Evolutionary conservation across 2,329 filamentous ascomycete genomes (phyloP).

Genomic region (Lachnellula willkommii): DNA sequence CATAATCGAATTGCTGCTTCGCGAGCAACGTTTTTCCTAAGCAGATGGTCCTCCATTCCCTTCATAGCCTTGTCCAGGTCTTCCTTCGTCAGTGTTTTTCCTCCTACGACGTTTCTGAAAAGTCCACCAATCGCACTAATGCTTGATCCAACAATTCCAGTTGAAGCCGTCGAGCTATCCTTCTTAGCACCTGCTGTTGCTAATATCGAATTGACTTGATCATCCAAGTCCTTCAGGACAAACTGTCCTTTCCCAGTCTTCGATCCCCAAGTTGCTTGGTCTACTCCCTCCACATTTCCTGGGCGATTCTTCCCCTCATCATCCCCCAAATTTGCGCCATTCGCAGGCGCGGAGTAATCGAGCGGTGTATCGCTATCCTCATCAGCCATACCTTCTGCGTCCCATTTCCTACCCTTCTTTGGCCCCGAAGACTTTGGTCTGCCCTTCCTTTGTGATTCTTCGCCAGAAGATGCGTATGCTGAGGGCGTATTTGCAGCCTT

Average conservation of each 20-base stretch:
- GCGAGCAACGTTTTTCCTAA: constrained; percentile 93
- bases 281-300: constrained; percentile 65
- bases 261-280: constrained; percentile 77
- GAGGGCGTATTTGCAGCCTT: constrained; percentile 58
- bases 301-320: constrained; percentile 44
- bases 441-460: constrained; percentile 62
- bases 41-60: constrained; percentile 89
- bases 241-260: constrained; percentile 86
- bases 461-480: constrained; percentile 70
- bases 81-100: constrained; percentile 82
- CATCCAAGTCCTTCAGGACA: constrained; percentile 84
- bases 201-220: constrained; percentile 87
- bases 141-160: constrained; percentile 70
- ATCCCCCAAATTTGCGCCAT: constrained; percentile 48
- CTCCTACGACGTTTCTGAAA: constrained; percentile 91
- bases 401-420: constrained; percentile 91
- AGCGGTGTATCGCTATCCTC: constrained; percentile 72
- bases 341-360: constrained; percentile 75
- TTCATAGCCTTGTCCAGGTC: constrained; percentile 91
- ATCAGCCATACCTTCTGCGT: constrained; percentile 78
- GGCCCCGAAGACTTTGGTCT: constrained; percentile 51
- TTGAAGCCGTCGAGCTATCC: constrained; percentile 39
- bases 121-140: constrained; percentile 79
- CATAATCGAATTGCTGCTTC: constrained; percentile 90
- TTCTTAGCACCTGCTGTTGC: constrained; percentile 69